Percentiles rank a stretch among this genome's conserved stretches.
Evolutionary conservation across 495 filamentous ascomycete species (phyloP).

Genomic region (Penicillium desertorum): DNA sequence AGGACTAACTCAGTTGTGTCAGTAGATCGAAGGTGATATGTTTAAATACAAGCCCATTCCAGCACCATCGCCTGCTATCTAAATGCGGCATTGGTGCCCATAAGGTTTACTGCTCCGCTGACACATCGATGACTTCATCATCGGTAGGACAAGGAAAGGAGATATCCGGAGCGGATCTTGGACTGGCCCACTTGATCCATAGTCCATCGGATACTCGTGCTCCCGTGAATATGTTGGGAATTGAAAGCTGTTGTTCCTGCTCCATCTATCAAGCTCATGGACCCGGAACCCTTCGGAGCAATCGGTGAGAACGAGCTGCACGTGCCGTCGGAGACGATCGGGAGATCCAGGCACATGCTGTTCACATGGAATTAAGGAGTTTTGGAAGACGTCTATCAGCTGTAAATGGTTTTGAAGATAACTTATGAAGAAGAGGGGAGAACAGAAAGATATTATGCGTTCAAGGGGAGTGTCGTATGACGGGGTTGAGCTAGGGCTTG

Average conservation of each 20-base stretch:
- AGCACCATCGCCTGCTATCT: neutral
- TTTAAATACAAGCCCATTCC: neutral
- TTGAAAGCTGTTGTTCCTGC: neutral
- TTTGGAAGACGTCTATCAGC: neutral
- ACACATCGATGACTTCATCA: constrained; percentile 32
- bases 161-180: constrained; percentile 22
- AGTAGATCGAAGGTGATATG: neutral
- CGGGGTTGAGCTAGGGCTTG: neutral
- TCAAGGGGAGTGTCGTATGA: neutral
- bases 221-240: constrained; percentile 15
- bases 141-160: constrained; percentile 15
- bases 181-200: constrained; percentile 20
- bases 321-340: constrained; percentile 21
- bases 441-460: neutral
- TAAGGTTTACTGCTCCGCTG: constrained; percentile 15
- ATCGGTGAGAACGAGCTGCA: constrained; percentile 23
- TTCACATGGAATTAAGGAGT: constrained; percentile 20
- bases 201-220: constrained; percentile 10
- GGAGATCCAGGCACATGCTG: constrained; percentile 18
- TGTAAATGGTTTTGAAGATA: neutral
- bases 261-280: constrained; percentile 15
- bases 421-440: neutral
- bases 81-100: neutral
- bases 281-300: constrained; percentile 29
- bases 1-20: neutral